Conservation (phyloP, 768 basidiomycete genomes). For the Phaeotremella skinneri region DNA sequence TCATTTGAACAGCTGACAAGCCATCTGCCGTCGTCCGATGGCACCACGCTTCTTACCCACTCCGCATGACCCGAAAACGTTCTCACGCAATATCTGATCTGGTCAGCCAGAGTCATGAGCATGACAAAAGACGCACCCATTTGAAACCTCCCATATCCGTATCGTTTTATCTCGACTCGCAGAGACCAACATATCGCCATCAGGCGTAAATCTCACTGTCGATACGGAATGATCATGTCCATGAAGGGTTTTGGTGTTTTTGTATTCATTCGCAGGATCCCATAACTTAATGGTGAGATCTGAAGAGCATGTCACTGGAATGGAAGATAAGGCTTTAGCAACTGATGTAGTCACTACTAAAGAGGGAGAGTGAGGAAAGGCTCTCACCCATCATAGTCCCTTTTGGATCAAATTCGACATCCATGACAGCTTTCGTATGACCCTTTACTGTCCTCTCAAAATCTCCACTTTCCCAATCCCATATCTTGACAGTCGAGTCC, state of each 20-base stretch:
- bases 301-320: slow-evolving; percentile 68
- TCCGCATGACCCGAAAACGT: slow-evolving; percentile 75
- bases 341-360: no score
- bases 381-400: slow-evolving; percentile 75
- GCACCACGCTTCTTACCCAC: slow-evolving; percentile 69
- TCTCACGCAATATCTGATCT: slow-evolving; percentile 65
- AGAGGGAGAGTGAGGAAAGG: no score
- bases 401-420: slow-evolving; percentile 84
- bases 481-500: slow-evolving; percentile 85
- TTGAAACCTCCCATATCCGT: slow-evolving; percentile 78
- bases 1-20: slow-evolving; percentile 81
- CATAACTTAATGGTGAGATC: slow-evolving; percentile 90
- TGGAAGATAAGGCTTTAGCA: no score
- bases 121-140: slow-evolving; percentile 61
- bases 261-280: slow-evolving; percentile 86
- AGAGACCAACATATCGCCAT: slow-evolving; percentile 77
- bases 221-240: slow-evolving; percentile 92
- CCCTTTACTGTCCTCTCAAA: slow-evolving; percentile 88
- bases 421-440: slow-evolving; percentile 82
- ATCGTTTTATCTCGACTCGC: slow-evolving; percentile 86
- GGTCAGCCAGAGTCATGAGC: slow-evolving; percentile 5
- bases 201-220: slow-evolving; percentile 76
- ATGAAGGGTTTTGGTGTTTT: slow-evolving; percentile 78
- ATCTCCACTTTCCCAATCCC: slow-evolving; percentile 96
- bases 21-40: slow-evolving; percentile 64